Evolutionary conservation across 2,329 filamentous ascomycete species (phyloP), one percentile per base, ranked within the genome.

Genomic region (Fusarium sp.): DNA sequence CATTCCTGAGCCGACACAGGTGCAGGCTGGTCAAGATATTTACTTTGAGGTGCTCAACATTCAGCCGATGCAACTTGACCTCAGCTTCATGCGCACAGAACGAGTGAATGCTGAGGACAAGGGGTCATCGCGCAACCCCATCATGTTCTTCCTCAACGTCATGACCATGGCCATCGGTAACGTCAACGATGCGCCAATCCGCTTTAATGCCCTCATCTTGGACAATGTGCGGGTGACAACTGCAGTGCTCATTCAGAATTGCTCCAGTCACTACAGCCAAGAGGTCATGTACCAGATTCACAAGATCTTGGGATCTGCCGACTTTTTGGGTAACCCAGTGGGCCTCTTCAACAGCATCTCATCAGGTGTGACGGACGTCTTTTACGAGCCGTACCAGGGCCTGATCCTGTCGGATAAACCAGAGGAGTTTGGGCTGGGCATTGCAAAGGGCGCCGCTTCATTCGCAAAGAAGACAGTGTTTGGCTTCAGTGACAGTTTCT

Each of bases 131-230:
- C 92, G 91, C 48, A 99, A 98, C 80, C 97, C 97, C 1, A 89
- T 99, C 82, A 98, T 98, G 95, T 99, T 98, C 86, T 95, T 98
- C 81, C 92, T 98, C 82, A 98, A 99, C 80, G 94, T 98, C 76
- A 92, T 99, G 87, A 98, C 97, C 1, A 99, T 99, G 97, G 97
- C 97, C 16, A 97, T 99, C 79, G 97, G 97, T 74, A 99, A 99
- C 79, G 95, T 99, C 86, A 99, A 99, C 79, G 97, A 99, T 83
- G 97, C 97, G 8, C 97, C 97, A 0, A 92, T 99, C 63, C 92
- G 95, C 57, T 91, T 99, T 81, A 99, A 98, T 73, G 95, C 97
- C 1, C 87, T 99, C 27, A 94, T 99, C 86, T 86, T 99, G 27
- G 97, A 99, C 83, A 99, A 99, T 78, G 95, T 97, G 52, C 92